Percentiles rank a stretch among this genome's conserved stretches.
Evolutionary conservation across 2,329 filamentous ascomycete species (phyloP).

Genomic region (Aspergillus pseudonomiae): DNA sequence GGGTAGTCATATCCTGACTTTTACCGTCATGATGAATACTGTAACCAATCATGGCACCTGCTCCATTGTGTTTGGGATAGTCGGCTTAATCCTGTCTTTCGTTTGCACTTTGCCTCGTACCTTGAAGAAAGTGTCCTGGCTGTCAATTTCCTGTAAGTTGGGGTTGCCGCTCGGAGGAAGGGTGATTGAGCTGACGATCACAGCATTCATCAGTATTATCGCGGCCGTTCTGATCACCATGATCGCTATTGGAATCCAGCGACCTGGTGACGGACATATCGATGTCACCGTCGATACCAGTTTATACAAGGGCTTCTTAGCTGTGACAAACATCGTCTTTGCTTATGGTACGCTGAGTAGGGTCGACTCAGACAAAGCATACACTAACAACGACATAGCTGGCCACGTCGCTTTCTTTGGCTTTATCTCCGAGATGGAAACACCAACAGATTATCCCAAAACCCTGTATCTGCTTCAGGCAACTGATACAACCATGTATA

Average conservation of each 20-base stretch:
- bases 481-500: slow-evolving; percentile 61
- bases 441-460: slow-evolving; percentile 61
- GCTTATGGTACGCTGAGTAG: slow-evolving; percentile 59
- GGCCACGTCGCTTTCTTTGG: slow-evolving; percentile 47
- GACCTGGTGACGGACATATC: slow-evolving; percentile 34
- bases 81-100: slow-evolving; percentile 60
- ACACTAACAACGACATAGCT: slow-evolving; percentile 47
- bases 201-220: slow-evolving; percentile 62
- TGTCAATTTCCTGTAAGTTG: slow-evolving; percentile 54
- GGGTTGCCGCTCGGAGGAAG: neutral
- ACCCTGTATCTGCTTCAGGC: slow-evolving; percentile 62
- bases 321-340: slow-evolving; percentile 67
- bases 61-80: slow-evolving; percentile 61
- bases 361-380: slow-evolving; percentile 41
- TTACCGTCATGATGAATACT: slow-evolving; percentile 66
- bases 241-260: slow-evolving; percentile 60
- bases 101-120: slow-evolving; percentile 62
- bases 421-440: slow-evolving; percentile 64
- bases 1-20: slow-evolving; percentile 68
- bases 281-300: slow-evolving; percentile 39
- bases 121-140: slow-evolving; percentile 60
- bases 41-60: slow-evolving; percentile 62
- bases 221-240: slow-evolving; percentile 66
- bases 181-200: neutral
- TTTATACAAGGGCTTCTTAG: slow-evolving; percentile 58